These are phyloP conservation scores for Fusarium siculi DNA, from an alignment of 2,329 filamentous ascomycete species.

Conservation along the genomic window DNA sequence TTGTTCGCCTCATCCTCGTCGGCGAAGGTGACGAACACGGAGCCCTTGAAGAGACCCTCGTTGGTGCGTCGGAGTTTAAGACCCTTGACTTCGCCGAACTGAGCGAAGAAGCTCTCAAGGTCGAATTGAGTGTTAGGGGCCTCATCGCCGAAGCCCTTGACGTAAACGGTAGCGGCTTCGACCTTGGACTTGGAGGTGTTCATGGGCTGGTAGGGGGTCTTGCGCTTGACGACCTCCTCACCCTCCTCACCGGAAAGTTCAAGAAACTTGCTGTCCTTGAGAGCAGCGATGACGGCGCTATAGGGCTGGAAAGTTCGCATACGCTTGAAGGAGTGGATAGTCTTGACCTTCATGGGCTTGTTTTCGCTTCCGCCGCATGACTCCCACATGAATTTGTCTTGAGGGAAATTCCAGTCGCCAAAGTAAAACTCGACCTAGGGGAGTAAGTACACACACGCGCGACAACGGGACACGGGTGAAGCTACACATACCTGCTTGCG, in stretches of 20 bases:
- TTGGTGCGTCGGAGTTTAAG: conserved; percentile 86
- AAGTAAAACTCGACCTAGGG: conserved; percentile 94
- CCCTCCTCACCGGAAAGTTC: conserved; percentile 79
- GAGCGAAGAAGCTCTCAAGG: conserved; percentile 89
- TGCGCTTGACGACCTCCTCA: conserved; percentile 79
- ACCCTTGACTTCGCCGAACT: conserved; percentile 80
- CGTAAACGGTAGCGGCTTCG: conserved; percentile 84
- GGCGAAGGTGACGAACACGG: conserved; percentile 93
- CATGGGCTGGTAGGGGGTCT: conserved; percentile 71
- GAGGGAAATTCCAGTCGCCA: conserved; percentile 87
- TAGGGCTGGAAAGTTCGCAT: conserved; percentile 96
- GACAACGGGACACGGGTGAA: neutral
- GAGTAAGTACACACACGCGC: conserved; percentile 13
- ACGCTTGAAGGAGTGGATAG: conserved; percentile 88
- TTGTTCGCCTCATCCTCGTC: conserved; percentile 80
- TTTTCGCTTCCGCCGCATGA: conserved; percentile 82
- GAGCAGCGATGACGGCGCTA: conserved; percentile 81
- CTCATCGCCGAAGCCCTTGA: conserved; percentile 92
- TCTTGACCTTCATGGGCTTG: conserved; percentile 80
- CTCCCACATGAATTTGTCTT: conserved; percentile 87
- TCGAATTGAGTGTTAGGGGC: conserved; percentile 88
- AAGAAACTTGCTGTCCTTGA: conserved; percentile 80
- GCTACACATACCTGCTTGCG: conserved; percentile 75
- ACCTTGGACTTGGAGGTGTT: conserved; percentile 71
- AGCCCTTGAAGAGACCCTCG: conserved; percentile 88